These are phyloP conservation scores for Solanum virginianum DNA, from an alignment of 257 asterid species.

Conservation along the genomic window DNA sequence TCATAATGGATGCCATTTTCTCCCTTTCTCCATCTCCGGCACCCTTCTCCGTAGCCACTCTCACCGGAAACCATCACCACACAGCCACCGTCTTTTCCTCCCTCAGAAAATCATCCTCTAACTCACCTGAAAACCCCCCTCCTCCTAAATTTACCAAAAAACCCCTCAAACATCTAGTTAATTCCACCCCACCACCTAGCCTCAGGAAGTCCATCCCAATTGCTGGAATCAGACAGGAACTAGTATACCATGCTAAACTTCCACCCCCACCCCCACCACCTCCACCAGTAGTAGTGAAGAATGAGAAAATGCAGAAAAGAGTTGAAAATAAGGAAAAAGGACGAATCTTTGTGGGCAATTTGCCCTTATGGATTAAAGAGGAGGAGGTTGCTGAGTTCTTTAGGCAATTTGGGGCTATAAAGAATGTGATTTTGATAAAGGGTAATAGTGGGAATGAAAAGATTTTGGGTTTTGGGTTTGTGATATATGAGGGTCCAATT, in stretches of 20 bases:
- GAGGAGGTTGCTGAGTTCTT: conserved; percentile 67
- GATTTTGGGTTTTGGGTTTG: conserved; percentile 93
- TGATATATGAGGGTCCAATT: conserved; percentile 46
- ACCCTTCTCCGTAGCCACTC: background rate
- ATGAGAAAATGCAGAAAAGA: conserved; percentile 6
- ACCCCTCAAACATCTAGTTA: conserved; percentile 46
- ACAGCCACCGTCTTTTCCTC: conserved; percentile 14
- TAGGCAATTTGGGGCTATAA: conserved; percentile 86
- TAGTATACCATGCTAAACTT: background rate
- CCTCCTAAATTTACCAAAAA: conserved; percentile 26
- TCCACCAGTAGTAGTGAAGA: background rate
- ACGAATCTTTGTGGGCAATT: conserved; percentile 77
- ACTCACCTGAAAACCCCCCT: background rate
- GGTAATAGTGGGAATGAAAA: conserved; percentile 65
- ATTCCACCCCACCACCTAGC: conserved; percentile 9
- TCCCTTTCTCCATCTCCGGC: background rate
- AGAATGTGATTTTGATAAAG: conserved; percentile 65
- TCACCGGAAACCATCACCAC: conserved; percentile 10
- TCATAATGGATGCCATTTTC: background rate
- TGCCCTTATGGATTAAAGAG: conserved; percentile 76
- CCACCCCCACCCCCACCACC: too few relatives aligned
- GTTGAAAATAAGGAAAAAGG: conserved; percentile 58
- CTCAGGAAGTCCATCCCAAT: background rate
- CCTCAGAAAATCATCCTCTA: background rate
- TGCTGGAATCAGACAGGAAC: background rate